Percentiles rank a stretch among this genome's conserved stretches.
phyloP scores from a whole-genome alignment of 768 basidiomycete species.

The Pisolithus tinctorius region DNA sequence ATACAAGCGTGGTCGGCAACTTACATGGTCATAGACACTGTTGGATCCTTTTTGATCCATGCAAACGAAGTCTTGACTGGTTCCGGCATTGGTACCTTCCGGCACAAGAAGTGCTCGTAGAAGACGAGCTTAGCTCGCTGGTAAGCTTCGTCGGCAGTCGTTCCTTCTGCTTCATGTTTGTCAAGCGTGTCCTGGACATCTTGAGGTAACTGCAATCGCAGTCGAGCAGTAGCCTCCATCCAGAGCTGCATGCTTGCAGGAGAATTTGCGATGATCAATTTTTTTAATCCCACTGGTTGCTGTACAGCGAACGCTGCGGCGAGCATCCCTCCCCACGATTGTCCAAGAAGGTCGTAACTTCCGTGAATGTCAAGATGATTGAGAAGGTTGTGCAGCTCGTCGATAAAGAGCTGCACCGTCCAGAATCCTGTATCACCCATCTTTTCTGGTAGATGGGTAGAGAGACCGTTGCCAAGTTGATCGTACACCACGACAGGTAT shows the following conservation, averaged over 20 bases:
- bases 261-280: slow-evolving; percentile 39
- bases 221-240: slow-evolving; percentile 24
- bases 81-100: slow-evolving; percentile 38
- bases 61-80: slow-evolving; percentile 28
- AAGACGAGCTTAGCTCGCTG: slow-evolving; percentile 35
- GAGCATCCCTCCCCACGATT: slow-evolving; percentile 43
- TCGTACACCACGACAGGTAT: slow-evolving; percentile 52
- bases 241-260: slow-evolving; percentile 42
- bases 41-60: slow-evolving; percentile 36
- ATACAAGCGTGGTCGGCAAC: slow-evolving; percentile 1
- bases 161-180: slow-evolving; percentile 41
- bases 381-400: slow-evolving; percentile 44
- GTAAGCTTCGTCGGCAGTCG: slow-evolving; percentile 39
- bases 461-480: slow-evolving; percentile 49
- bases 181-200: slow-evolving; percentile 33
- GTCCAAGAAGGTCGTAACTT: slow-evolving; percentile 36
- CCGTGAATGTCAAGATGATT: slow-evolving; percentile 38
- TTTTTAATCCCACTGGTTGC: slow-evolving; percentile 40
- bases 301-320: slow-evolving; percentile 27
- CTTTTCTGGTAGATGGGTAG: slow-evolving; percentile 48
- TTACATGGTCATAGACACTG: slow-evolving; percentile 43
- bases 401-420: slow-evolving; percentile 43
- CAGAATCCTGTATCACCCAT: slow-evolving; percentile 38
- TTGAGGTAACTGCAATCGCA: slow-evolving; percentile 33
- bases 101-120: slow-evolving; percentile 38